Base-by-base conservation (phyloP, 345 rosid genomes). In the Populus davidiana region DNA sequence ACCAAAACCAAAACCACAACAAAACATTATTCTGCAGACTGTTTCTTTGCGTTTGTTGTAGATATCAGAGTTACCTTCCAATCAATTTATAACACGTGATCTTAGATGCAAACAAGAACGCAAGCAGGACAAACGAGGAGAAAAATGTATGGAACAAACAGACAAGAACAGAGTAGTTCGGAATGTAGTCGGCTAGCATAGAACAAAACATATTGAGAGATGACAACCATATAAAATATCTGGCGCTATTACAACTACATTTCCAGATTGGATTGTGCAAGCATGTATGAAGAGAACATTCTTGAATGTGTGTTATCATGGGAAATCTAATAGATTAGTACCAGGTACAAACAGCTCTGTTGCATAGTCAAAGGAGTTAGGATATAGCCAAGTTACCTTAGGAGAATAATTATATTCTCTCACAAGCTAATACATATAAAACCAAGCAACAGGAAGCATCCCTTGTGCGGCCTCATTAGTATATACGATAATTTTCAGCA, bases 401-500 rank as follows among this genome's bases (percentile, higher is more conserved):
- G 61, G 23, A 59, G 54, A 56, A 66, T 62, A 75, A 64, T 70
- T 87, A 77, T 79, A 79, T 23, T 25, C 21, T 41, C 59, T 50
- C 71, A 63, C 56, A 70, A 62, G 47, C 72, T 64, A 36, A 69
- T 44, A 33, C n/a, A 29, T 49, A 63, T 20, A 54, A 78, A 56
- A n/a, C 59, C 50, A 27, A 71, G 77, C 68, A 75, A 38, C 74
- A 50, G 38, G 18, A 11, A 41, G 73, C 77, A 38, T 71, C 27
- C 65, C 72, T 67, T 73, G 54, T n/a, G 27, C 73, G 6, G 61
- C 27, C 70, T 36, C 71, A 12, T 79, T 31, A 80, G 69, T 67
- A 86, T 74, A 87, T 82, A 29, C 80, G 83, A 69, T 73, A 84
- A 63, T 72, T 81, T 73, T 82, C 72, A 39, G 82, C 81, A 72